Evolutionary conservation across 2,329 filamentous ascomycete species (phyloP), one percentile per base, ranked within the genome.

Genomic region (Catunica adiposa): DNA sequence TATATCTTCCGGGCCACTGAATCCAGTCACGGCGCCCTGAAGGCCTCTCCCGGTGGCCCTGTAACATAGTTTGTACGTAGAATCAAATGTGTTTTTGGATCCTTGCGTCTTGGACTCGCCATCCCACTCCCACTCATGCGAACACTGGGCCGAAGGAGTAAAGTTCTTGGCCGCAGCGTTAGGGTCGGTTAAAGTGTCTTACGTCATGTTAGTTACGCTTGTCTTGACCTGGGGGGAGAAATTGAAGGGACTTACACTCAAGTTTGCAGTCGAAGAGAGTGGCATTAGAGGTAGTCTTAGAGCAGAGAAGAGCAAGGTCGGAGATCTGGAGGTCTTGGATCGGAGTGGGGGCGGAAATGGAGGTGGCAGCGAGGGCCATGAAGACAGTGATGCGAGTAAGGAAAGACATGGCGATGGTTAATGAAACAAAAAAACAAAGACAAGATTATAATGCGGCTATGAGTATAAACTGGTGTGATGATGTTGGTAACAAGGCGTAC

Each of bases 61-160:
- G 54, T 47, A 60, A 60, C 60, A 61, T 40, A 60, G 29, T 25
- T 48, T 23, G 46, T 55, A 57, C 15, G 56, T n/a, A 11, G 22
- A 55, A 25, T 53, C 53, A 22, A 59, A 63, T 26, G 50, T 56
- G 56, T 63, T 44, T 60, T 59, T 1, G 69, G 73, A 37, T 15
- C 63, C 62, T 8, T 60, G 55, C 11, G 55, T 29, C 4, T 55
- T 42, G 2, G 60, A 59, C 34, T 61, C 23, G 40, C 63, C 62
- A 53, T 64, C 62, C 63, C 63, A 64, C 17, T 58, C n/a, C 62
- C 62, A 63, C 11, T 42, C 34, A 26, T 59, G 56, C 8, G 58
- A 46, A 58, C 63, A 64, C 26, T 29, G 15, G 17, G 48, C 26
- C n/a, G 22, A 15, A 11, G 56, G 15, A 15, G 11, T 48, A 5